A percentile compares a stretch with the other conserved stretches of the same genome.
Evolutionary conservation across 371 early-diverging fungal species (phyloP).

Genomic region (Mucor indicus): DNA sequence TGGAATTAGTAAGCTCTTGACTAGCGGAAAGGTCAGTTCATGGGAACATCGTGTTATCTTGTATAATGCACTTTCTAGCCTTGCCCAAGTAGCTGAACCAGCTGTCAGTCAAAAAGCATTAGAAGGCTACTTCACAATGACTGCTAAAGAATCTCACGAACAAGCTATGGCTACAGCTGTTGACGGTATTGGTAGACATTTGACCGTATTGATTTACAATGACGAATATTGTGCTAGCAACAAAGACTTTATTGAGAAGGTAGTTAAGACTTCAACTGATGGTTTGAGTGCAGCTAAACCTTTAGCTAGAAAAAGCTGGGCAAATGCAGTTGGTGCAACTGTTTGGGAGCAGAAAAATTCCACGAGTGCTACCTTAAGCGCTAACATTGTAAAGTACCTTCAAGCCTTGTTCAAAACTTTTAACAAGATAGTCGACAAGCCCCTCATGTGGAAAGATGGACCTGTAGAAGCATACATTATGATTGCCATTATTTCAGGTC

Average conservation of each 20-base stretch:
- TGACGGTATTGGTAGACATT: constrained; percentile 60
- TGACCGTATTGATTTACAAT: constrained; percentile 50
- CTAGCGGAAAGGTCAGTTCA: constrained; percentile 56
- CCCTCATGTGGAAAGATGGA: constrained; percentile 64
- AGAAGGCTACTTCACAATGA: constrained; percentile 60
- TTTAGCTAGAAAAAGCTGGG: constrained; percentile 59
- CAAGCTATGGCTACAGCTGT: constrained; percentile 63
- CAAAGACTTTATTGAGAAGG: constrained; percentile 34
- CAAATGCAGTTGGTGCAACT: constrained; percentile 45
- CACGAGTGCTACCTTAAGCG: constrained; percentile 33
- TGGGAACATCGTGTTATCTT: constrained; percentile 67
- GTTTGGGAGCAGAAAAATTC: constrained; percentile 44
- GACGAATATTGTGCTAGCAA: constrained; percentile 42
- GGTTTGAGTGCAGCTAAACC: constrained; percentile 61
- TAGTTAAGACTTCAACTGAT: constrained; percentile 47
- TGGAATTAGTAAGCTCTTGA: constrained; percentile 53
- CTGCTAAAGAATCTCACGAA: constrained; percentile 80
- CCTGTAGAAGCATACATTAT: constrained; percentile 74
- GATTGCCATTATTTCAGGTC: constrained; percentile 49
- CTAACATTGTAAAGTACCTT: constrained; percentile 41
- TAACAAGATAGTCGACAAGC: constrained; percentile 63
- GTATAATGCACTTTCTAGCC: constrained; percentile 52
- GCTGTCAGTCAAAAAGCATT: constrained; percentile 61
- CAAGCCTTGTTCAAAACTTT: constrained; percentile 52
- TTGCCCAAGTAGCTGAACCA: constrained; percentile 49